These are phyloP conservation scores for Tillandsia leiboldiana DNA, from an alignment of 176 grass and related monocot genomes.

Conservation along the genomic window DNA sequence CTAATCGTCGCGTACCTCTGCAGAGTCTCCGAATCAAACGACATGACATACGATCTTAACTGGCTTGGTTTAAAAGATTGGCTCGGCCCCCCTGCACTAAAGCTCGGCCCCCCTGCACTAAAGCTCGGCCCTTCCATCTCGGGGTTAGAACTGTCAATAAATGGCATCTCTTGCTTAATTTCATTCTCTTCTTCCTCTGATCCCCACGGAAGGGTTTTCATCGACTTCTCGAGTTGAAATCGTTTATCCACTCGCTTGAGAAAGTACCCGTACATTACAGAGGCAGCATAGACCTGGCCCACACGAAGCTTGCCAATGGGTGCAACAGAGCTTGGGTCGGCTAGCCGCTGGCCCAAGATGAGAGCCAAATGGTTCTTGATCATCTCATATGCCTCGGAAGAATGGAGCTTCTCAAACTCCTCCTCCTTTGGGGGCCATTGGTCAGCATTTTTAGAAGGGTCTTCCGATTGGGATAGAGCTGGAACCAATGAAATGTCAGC, in stretches of 20 bases:
- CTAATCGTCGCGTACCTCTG: slow-evolving; percentile 72
- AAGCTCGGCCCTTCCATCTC: slow-evolving; percentile 29
- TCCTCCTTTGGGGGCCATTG: slow-evolving; percentile 49
- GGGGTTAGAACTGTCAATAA: slow-evolving; percentile 31
- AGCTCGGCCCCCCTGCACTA: slow-evolving; percentile 18
- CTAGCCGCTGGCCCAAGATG: slow-evolving; percentile 62
- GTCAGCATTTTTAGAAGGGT: slow-evolving; percentile 46
- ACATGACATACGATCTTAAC: slow-evolving; percentile 86
- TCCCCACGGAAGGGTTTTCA: slow-evolving; percentile 82
- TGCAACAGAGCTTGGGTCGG: slow-evolving; percentile 47
- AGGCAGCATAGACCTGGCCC: slow-evolving; percentile 91
- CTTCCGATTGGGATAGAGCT: slow-evolving; percentile 40
- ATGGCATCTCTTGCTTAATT: slow-evolving; percentile 45
- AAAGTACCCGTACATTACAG: slow-evolving; percentile 97
- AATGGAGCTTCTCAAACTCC: slow-evolving; percentile 68
- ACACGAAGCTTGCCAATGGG: slow-evolving; percentile 95
- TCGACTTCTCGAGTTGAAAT: slow-evolving; percentile 90
- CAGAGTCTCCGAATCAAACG: slow-evolving; percentile 79
- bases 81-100: slow-evolving; percentile 25
- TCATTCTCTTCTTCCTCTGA: slow-evolving; percentile 36
- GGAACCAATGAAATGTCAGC: slow-evolving; percentile 72
- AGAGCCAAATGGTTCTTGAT: slow-evolving; percentile 91
- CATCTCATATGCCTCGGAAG: slow-evolving; percentile 79
- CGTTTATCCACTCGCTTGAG: slow-evolving; percentile 89
- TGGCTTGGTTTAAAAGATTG: slow-evolving; percentile 59